phyloP scores from a whole-genome alignment of 257 asterid species.

The Fraxinus quadrangulata region DNA sequence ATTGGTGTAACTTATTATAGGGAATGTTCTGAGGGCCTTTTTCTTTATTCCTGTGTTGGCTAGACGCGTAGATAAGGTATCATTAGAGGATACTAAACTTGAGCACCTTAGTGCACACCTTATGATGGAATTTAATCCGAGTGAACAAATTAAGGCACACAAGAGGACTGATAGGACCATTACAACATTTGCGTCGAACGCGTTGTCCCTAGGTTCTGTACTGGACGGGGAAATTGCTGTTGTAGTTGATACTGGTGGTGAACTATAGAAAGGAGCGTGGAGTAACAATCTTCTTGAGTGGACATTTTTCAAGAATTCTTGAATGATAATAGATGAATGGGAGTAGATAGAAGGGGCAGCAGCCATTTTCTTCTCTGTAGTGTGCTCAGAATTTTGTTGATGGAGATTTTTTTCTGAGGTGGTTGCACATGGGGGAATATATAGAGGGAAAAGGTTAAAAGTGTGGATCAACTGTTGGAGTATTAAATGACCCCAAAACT shows the following conservation, averaged over 20 bases:
- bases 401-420: slow-evolving; percentile 19
- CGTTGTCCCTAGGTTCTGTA: slow-evolving; percentile 18
- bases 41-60: slow-evolving; percentile 55
- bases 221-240: slow-evolving; percentile 16
- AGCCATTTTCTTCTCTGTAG: slow-evolving; percentile 27
- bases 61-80: slow-evolving; percentile 22
- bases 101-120: slow-evolving; percentile 60
- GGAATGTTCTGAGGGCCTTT: slow-evolving; percentile 54
- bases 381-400: not conserved
- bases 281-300: slow-evolving; percentile 46
- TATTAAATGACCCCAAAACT: not conserved
- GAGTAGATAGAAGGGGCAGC: slow-evolving; percentile 13
- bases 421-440: slow-evolving; percentile 35
- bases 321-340: slow-evolving; percentile 22
- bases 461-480: slow-evolving; percentile 22
- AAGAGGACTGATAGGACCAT: slow-evolving; percentile 61
- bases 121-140: slow-evolving; percentile 56
- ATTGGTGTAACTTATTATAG: slow-evolving; percentile 34
- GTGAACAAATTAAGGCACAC: slow-evolving; percentile 62
- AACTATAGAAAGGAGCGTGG: slow-evolving; percentile 29
- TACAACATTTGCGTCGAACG: slow-evolving; percentile 54
- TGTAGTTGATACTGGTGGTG: slow-evolving; percentile 34
- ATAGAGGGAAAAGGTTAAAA: slow-evolving; percentile 25
- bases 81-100: slow-evolving; percentile 6
- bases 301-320: slow-evolving; percentile 25